phyloP scores from a whole-genome alignment of 805 yeast species.

The Kodamaea hsintzibuensis region DNA sequence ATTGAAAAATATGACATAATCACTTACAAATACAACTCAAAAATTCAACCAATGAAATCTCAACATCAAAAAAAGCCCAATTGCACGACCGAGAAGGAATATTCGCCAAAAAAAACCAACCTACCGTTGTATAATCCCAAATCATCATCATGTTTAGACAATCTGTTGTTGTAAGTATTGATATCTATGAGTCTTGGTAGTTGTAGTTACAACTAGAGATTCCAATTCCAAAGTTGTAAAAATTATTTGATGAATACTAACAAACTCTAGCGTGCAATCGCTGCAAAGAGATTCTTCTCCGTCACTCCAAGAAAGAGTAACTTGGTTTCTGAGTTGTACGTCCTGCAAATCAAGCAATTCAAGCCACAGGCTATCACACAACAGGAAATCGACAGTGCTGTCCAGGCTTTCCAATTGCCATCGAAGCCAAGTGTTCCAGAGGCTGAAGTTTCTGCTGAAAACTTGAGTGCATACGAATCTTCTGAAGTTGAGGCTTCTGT shows the following conservation, averaged over 20 bases:
- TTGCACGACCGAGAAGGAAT: conserved; percentile 11
- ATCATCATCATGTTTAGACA: conserved; percentile 37
- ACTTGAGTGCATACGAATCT: conserved; percentile 66
- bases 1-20: background rate
- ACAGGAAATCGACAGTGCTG: conserved; percentile 73
- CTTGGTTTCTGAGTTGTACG: conserved; percentile 80
- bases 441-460: conserved; percentile 67
- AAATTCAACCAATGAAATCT: conserved; percentile 8
- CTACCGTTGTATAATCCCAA: conserved; percentile 1
- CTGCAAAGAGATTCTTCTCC: conserved; percentile 43
- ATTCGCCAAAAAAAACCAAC: conserved; percentile 5
- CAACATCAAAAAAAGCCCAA: background rate
- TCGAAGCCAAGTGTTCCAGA: conserved; percentile 73
- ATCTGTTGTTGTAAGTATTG: conserved; percentile 39
- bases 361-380: conserved; percentile 78
- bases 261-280: conserved; percentile 28
- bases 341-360: conserved; percentile 84
- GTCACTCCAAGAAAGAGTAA: conserved; percentile 49
- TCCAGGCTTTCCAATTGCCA: conserved; percentile 83
- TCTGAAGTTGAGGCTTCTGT: conserved; percentile 69
- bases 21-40: background rate
- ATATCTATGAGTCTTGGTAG: background rate
- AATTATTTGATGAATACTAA: background rate
- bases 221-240: background rate
- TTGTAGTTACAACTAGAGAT: background rate